Evolutionary conservation across 225 moss, liverwort and hornwort species (phyloP).

Genomic region (Marchantia paleacea): DNA sequence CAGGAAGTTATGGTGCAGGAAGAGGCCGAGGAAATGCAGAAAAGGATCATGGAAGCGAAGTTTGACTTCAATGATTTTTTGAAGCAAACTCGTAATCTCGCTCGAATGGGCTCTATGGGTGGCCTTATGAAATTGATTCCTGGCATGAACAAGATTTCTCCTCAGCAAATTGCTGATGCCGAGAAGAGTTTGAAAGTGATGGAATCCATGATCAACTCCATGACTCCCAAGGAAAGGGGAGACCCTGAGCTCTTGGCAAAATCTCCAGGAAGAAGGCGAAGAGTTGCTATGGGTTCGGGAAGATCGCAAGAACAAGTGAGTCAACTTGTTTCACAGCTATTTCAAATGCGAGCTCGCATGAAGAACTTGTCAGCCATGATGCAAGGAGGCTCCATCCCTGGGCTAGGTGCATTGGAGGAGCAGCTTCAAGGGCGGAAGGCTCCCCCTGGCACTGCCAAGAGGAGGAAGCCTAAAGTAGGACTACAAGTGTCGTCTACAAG

Average conservation of each 20-base stretch:
- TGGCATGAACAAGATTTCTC: slow-evolving; percentile 92
- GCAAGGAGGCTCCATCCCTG: slow-evolving; percentile 77
- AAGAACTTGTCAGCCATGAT: slow-evolving; percentile 83
- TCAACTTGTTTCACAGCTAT: slow-evolving; percentile 85
- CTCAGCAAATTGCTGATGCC: slow-evolving; percentile 81
- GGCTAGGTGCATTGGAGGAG: slow-evolving; percentile 70
- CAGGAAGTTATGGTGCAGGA: slow-evolving; percentile 91
- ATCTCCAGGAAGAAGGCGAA: slow-evolving; percentile 82
- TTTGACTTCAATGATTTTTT: slow-evolving; percentile 99
- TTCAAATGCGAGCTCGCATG: slow-evolving; percentile 97
- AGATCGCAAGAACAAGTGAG: slow-evolving; percentile 97
- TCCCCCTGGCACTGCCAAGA: slow-evolving; percentile 46
- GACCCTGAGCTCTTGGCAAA: slow-evolving; percentile 90
- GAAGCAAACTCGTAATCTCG: slow-evolving; percentile 78
- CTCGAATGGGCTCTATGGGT: slow-evolving; percentile 97
- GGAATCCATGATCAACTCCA: slow-evolving; percentile 98
- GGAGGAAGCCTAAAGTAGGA: slow-evolving; percentile 31
- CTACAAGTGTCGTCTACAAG: slow-evolving; percentile 30
- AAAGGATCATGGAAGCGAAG: slow-evolving; percentile 89
- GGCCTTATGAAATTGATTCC: slow-evolving; percentile 85
- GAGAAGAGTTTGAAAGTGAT: slow-evolving; percentile 95
- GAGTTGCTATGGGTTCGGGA: slow-evolving; percentile 87
- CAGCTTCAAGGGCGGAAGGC: slow-evolving; percentile 46
- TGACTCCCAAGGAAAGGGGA: slow-evolving; percentile 85
- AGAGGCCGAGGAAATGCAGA: slow-evolving; percentile 89